Evolutionary conservation across 2,329 filamentous ascomycete species (phyloP).

Genomic region (Dothistroma pini): DNA sequence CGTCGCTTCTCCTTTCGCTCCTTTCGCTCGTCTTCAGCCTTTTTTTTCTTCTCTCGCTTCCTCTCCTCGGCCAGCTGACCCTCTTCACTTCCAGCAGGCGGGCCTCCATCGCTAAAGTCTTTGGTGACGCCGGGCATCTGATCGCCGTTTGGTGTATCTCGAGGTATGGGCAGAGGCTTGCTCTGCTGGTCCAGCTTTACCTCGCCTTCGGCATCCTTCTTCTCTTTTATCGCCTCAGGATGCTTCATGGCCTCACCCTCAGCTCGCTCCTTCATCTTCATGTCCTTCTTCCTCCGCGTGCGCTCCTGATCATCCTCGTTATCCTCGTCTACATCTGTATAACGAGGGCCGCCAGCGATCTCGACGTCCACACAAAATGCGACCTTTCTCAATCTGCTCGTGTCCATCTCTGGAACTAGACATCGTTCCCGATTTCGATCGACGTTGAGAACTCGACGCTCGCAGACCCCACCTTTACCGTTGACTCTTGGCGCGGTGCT

Average conservation of each 20-base stretch:
- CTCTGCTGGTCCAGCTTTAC: conserved; percentile 34
- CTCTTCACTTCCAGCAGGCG: conserved; percentile 24
- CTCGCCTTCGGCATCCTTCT: conserved; percentile 53
- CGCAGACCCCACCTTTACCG: conserved; percentile 67
- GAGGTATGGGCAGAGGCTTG: conserved; percentile 21
- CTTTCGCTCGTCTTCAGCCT: conserved; percentile 87
- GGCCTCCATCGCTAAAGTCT: conserved; percentile 11
- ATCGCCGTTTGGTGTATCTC: conserved; percentile 5
- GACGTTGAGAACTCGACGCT: conserved; percentile 78
- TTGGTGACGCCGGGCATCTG: conserved; percentile 2
- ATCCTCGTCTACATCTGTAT: conserved; percentile 57
- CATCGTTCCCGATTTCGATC: conserved; percentile 77
- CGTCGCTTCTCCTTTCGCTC: conserved; percentile 87
- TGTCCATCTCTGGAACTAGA: conserved; percentile 71
- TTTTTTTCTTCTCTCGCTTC: conserved; percentile 96
- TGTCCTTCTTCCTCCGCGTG: conserved; percentile 60
- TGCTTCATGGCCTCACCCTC: conserved; percentile 73
- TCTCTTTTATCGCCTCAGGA: conserved; percentile 52
- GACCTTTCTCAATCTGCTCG: conserved; percentile 77
- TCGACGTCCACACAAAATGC: conserved; percentile 97
- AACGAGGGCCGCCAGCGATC: conserved; percentile 82
- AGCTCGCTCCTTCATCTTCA: conserved; percentile 59
- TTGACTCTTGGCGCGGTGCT: conserved; percentile 48
- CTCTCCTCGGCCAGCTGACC: conserved; percentile 42
- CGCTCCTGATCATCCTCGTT: conserved; percentile 44